These are phyloP conservation scores for Pythium dissimile DNA, from an alignment of 352 stramenopile genomes.

Conservation along the genomic window DNA sequence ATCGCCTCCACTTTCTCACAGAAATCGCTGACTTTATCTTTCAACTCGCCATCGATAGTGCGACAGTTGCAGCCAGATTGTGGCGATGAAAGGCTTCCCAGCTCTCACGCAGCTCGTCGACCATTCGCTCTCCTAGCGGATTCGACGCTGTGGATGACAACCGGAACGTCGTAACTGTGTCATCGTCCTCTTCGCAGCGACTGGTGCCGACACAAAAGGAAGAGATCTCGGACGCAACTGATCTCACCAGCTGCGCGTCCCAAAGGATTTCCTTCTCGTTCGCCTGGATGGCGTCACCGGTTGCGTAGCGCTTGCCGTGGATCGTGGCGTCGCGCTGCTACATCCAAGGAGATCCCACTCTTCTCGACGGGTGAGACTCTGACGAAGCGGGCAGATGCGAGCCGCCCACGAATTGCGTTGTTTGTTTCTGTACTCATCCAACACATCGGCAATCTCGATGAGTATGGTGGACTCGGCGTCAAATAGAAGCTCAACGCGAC, in stretches of 20 bases:
- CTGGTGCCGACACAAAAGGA: too few relatives aligned
- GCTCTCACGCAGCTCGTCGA: slow-evolving; percentile 32
- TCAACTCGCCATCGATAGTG: not conserved
- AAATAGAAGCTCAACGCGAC: slow-evolving; percentile 31
- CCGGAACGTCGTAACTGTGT: slow-evolving; percentile 9
- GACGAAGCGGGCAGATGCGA: slow-evolving; percentile 1
- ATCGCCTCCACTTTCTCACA: not conserved
- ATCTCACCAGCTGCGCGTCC: too few relatives aligned
- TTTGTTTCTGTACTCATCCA: slow-evolving; percentile 25
- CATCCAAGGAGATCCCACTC: not conserved
- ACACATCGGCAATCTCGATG: slow-evolving; percentile 1
- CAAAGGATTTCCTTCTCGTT: too few relatives aligned
- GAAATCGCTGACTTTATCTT: not conserved
- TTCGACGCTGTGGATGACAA: slow-evolving; percentile 15
- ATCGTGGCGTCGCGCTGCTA: too few relatives aligned
- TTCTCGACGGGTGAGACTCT: not conserved
- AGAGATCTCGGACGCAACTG: too few relatives aligned
- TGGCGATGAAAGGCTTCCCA: slow-evolving; percentile 34
- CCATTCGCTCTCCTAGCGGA: slow-evolving; percentile 30
- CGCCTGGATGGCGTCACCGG: too few relatives aligned
- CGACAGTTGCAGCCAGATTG: not conserved
- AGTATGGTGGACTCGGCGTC: slow-evolving; percentile 7
- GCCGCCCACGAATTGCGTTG: not conserved
- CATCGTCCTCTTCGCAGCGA: too few relatives aligned
- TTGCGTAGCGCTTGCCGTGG: too few relatives aligned